phyloP scores from a whole-genome alignment of 192 early-diverging fungal genomes.

The Physocladia obscura region DNA sequence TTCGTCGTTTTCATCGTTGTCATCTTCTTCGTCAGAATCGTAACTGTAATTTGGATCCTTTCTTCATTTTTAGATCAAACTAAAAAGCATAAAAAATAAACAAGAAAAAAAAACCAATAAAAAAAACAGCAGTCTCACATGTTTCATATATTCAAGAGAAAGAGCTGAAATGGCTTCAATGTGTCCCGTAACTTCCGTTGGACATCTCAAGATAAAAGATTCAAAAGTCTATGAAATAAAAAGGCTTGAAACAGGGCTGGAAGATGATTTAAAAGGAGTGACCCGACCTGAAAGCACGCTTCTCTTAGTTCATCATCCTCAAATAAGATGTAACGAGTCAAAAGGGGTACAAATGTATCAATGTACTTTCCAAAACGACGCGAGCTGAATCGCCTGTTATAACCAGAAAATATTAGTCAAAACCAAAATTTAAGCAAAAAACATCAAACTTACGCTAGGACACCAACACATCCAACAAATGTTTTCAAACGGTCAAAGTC shows the following conservation, averaged over 20 bases:
- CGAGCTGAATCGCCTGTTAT: slow-evolving; percentile 69
- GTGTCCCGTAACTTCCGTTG: slow-evolving; percentile 68
- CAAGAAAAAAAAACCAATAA: too few relatives aligned
- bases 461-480: slow-evolving; percentile 69
- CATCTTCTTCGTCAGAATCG: slow-evolving; percentile 63
- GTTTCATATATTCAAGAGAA: slow-evolving; percentile 65
- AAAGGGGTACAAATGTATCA: slow-evolving; percentile 57
- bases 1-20: slow-evolving; percentile 48
- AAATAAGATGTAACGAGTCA: slow-evolving; percentile 55
- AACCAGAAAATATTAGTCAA: slow-evolving; percentile 7
- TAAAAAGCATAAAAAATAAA: too few relatives aligned
- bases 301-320: slow-evolving; percentile 84
- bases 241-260: background rate
- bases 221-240: slow-evolving; percentile 57
- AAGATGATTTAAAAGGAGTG: background rate
- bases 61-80: too few relatives aligned
- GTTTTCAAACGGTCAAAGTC: slow-evolving; percentile 72
- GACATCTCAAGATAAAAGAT: slow-evolving; percentile 74
- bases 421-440: background rate
- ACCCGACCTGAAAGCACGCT: slow-evolving; percentile 63
- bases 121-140: too few relatives aligned
- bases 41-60: slow-evolving; percentile 80
- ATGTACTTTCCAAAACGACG: slow-evolving; percentile 68
- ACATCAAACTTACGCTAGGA: slow-evolving; percentile 56
- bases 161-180: slow-evolving; percentile 61